Conservation (phyloP, 306 rosid species). For the Senna siamea region DNA sequence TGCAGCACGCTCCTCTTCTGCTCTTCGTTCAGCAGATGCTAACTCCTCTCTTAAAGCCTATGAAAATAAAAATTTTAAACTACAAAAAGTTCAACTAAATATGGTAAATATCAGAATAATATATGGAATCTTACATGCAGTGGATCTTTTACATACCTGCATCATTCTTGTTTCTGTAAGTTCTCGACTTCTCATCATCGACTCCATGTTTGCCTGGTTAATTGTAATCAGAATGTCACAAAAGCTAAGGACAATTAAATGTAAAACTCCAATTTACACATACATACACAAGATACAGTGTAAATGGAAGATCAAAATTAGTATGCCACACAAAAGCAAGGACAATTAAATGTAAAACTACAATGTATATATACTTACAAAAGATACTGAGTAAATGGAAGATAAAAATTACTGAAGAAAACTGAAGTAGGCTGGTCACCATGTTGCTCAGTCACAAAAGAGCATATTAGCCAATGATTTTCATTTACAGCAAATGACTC, state of each 20-base stretch:
- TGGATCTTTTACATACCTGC: conserved; percentile 69
- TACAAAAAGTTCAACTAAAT: too few species aligned
- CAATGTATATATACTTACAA: too few species aligned
- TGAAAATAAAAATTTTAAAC: conserved; percentile 16
- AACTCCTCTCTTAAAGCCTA: conserved; percentile 97
- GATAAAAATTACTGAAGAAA: too few species aligned
- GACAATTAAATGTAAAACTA: too few species aligned
- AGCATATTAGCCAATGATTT: too few species aligned
- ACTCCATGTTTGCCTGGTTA: conserved; percentile 87
- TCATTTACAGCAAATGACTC: too few species aligned
- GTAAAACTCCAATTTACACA: conserved; percentile 23
- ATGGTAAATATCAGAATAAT: too few species aligned
- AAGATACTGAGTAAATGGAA: too few species aligned
- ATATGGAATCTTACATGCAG: conserved; percentile 39
- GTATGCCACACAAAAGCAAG: too few species aligned
- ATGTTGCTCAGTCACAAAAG: too few species aligned
- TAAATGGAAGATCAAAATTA: conserved; percentile 15
- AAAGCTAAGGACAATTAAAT: conserved; percentile 36
- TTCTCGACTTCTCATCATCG: conserved; percentile 92
- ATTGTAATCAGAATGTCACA: conserved; percentile 31
- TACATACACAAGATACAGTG: conserved; percentile 2
- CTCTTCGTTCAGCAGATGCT: conserved; percentile 91
- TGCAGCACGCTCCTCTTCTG: conserved; percentile 94
- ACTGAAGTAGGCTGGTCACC: too few species aligned
- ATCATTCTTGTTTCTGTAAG: conserved; percentile 96